These are phyloP conservation scores for Tetracladium marchalianum DNA, from an alignment of 495 filamentous ascomycete species.

Conservation along the genomic window DNA sequence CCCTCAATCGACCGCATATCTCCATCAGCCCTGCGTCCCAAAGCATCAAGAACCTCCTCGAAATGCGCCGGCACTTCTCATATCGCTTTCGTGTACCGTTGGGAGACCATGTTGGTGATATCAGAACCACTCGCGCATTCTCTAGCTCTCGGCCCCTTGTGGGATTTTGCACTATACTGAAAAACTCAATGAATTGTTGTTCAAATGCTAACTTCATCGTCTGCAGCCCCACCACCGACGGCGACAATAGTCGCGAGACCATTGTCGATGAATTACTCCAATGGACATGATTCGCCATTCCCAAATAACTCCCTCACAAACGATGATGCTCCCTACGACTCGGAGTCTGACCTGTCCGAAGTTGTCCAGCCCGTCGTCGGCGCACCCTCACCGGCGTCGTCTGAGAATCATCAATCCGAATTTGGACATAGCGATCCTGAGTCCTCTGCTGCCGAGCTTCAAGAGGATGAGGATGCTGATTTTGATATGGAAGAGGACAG, in stretches of 20 bases:
- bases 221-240: constrained; percentile 21
- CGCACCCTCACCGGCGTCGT: constrained; percentile 20
- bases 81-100: not conserved
- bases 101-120: not conserved
- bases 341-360: constrained; percentile 43
- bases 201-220: constrained; percentile 23
- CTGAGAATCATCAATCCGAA: constrained; percentile 18
- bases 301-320: constrained; percentile 27
- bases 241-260: constrained; percentile 9
- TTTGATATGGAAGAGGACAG: constrained; percentile 57
- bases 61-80: constrained; percentile 16
- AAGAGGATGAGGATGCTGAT: constrained; percentile 72
- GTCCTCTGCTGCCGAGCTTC: constrained; percentile 45
- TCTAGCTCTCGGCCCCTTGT: constrained; percentile 1
- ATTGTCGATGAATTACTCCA: constrained; percentile 22
- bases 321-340: constrained; percentile 35
- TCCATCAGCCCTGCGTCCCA: constrained; percentile 16
- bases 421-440: constrained; percentile 32
- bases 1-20: constrained; percentile 12
- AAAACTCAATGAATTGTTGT: constrained; percentile 5
- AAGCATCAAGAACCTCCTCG: constrained; percentile 6
- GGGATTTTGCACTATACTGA: constrained; percentile 4
- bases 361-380: constrained; percentile 29
- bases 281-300: constrained; percentile 38
- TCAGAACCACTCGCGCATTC: constrained; percentile 10